Conservation (phyloP, 768 basidiomycete genomes). For the Lentinula sp. region DNA sequence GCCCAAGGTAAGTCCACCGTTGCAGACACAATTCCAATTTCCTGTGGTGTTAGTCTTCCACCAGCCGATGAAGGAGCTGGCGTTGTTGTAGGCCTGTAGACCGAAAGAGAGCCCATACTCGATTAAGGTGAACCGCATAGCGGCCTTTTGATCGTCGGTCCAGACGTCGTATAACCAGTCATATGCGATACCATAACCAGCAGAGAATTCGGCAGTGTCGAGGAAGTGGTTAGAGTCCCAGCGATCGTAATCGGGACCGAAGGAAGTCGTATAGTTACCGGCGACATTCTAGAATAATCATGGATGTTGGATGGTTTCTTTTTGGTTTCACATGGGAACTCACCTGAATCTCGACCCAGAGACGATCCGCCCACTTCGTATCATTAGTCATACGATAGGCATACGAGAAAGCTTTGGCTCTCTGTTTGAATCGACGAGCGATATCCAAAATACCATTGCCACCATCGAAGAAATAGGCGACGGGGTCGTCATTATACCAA, state of each 20-base stretch:
- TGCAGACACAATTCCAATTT: constrained; percentile 99
- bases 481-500: constrained; percentile 60
- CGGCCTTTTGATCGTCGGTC: constrained; percentile 63
- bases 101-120: constrained; percentile 73
- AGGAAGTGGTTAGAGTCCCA: constrained; percentile 95
- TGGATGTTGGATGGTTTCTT: not conserved
- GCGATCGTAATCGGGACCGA: constrained; percentile 56
- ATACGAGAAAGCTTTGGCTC: constrained; percentile 90
- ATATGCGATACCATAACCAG: constrained; percentile 89
- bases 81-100: constrained; percentile 39
- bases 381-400: constrained; percentile 89
- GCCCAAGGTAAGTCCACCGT: constrained; percentile 82
- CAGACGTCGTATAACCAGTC: constrained; percentile 93
- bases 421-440: constrained; percentile 83
- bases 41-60: constrained; percentile 71
- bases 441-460: constrained; percentile 89
- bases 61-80: constrained; percentile 53
- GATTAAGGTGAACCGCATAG: constrained; percentile 69
- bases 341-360: constrained; percentile 80
- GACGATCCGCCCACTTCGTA: constrained; percentile 84
- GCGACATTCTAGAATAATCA: constrained; percentile 54
- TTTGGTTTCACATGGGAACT: constrained; percentile 16
- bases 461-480: constrained; percentile 70
- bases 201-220: constrained; percentile 83
- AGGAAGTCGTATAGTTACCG: constrained; percentile 57